Conservation (phyloP, 257 asterid species). For the Primulina huaijiensis region DNA sequence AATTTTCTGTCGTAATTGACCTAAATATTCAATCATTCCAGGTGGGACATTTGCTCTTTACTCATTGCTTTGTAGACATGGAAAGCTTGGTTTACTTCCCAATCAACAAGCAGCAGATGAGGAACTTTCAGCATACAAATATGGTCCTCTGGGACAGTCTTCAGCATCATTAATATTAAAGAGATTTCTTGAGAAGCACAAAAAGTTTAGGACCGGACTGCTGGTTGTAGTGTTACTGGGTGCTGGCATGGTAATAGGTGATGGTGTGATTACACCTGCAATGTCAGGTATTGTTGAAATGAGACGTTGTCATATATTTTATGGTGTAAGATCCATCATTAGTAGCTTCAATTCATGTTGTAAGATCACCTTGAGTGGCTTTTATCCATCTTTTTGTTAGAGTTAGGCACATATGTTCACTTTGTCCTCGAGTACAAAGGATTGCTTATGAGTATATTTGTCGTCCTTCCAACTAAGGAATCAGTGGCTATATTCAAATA, state of each 20-base stretch:
- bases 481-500: too few relatives aligned
- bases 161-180: conserved; percentile 49
- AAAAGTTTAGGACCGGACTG: conserved; percentile 58
- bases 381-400: not conserved
- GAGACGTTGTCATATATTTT: not conserved
- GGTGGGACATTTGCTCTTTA: conserved; percentile 98
- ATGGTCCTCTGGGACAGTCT: conserved; percentile 60
- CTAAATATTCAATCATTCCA: conserved; percentile 31
- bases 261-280: conserved; percentile 80
- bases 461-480: too few relatives aligned
- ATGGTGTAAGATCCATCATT: conserved; percentile 10
- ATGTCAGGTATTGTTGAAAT: conserved; percentile 54
- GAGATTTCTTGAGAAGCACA: conserved; percentile 83
- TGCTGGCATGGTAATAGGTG: conserved; percentile 88
- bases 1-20: conserved; percentile 29
- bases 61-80: conserved; percentile 90
- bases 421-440: not conserved
- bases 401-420: not conserved
- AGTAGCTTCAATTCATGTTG: conserved; percentile 1
- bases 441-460: not conserved
- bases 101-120: conserved; percentile 99
- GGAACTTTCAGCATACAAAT: conserved; percentile 82
- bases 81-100: conserved; percentile 89
- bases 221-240: conserved; percentile 81
- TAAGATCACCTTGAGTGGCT: not conserved